These are phyloP conservation scores for Fusarium keratoplasticum DNA, from an alignment of 2,329 filamentous ascomycete genomes.

Conservation along the genomic window DNA sequence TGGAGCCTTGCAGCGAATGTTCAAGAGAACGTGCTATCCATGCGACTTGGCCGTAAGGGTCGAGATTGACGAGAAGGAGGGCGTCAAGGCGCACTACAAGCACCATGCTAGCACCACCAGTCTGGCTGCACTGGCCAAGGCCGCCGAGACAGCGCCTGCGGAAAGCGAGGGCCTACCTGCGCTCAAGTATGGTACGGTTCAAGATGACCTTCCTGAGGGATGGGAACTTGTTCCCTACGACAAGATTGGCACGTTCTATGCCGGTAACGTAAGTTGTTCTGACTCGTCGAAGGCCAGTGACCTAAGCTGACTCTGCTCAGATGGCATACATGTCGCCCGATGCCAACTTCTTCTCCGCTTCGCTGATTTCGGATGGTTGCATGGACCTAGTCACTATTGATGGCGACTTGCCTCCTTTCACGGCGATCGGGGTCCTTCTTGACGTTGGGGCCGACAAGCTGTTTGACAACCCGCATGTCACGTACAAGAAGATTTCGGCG, in stretches of 20 bases:
- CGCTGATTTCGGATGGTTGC: constrained; percentile 84
- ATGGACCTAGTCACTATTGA: constrained; percentile 87
- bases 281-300: background rate
- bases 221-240: constrained; percentile 82
- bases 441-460: constrained; percentile 79
- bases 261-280: constrained; percentile 76
- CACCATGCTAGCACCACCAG: constrained; percentile 54
- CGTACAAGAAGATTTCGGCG: constrained; percentile 86
- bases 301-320: constrained; percentile 52
- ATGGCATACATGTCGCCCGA: constrained; percentile 93
- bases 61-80: constrained; percentile 79
- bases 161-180: constrained; percentile 71
- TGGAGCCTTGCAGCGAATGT: constrained; percentile 81
- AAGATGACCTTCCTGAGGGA: constrained; percentile 78
- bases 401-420: constrained; percentile 76
- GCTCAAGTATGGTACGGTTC: constrained; percentile 82
- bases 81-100: constrained; percentile 79
- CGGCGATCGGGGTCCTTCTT: constrained; percentile 76
- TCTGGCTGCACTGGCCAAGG: constrained; percentile 37
- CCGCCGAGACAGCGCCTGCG: constrained; percentile 41
- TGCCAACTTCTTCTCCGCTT: constrained; percentile 86
- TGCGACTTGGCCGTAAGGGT: constrained; percentile 90
- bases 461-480: constrained; percentile 82
- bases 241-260: constrained; percentile 91
- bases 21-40: constrained; percentile 84